Evolutionary conservation across 805 yeast species (phyloP), one percentile per base, ranked within the genome.

Genomic region (Metschnikowia picachoensis): DNA sequence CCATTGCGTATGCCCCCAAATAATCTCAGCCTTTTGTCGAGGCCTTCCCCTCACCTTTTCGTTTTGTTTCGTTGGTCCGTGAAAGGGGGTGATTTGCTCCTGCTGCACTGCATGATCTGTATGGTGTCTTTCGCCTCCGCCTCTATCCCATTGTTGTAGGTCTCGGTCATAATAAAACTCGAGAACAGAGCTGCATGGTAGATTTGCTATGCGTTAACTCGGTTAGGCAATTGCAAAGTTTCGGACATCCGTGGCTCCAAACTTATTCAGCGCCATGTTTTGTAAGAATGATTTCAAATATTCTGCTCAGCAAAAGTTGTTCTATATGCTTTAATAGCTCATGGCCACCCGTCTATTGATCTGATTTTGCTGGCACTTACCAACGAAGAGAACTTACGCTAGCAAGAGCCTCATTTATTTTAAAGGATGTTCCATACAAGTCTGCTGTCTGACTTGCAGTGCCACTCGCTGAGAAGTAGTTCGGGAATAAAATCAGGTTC

Each of bases 171-270:
- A 40, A 36, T 36, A 37, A 13, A 16, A 44, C 25, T 44, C 48
- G 40, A 39, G 43, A 44, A 41, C 48, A 14, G 25, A 43, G 44
- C 35, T 43, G 44, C 43, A 39, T 37, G 12, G 36, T 39, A 15
- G 48, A 44, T 44, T 44, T 44, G 48, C 48, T 44, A 35, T 44
- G 48, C 48, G 31, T 44, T 30, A 17, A 37, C 48, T 44, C 48
- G 48, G 40, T 44, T 44, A 44, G 48, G 48, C 43, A 44, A 44
- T 36, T 44, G 32, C 34, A 39, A 39, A 15, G 30, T 39, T 40
- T 44, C 34, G 48, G 39, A 9, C 43, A 43, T 39, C 39, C 43
- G 30, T 39, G 40, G 39, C 25, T 16, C 35, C 38, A 25, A 27
- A 39, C 37, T 30, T 44, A 39, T 39, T 39, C 43, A 44, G 48